Evolutionary conservation across 1,284 basidiomycete genomes (phyloP).

Genomic region (Xerocomus amazonicus): DNA sequence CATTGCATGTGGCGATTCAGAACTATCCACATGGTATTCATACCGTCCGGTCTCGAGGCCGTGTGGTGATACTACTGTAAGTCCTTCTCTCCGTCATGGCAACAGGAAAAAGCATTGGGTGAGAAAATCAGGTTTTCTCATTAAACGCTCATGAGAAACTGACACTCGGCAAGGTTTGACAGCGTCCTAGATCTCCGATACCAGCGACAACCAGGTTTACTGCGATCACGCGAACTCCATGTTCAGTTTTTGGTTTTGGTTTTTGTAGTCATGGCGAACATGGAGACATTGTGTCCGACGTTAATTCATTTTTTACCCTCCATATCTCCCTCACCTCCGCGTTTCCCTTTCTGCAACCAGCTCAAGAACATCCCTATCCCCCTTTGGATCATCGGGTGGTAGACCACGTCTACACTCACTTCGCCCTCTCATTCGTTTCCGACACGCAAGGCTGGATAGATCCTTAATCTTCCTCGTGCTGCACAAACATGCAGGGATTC

Average conservation of each 20-base stretch:
- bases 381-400: conserved; percentile 8
- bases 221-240: background rate
- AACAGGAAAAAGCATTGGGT: background rate
- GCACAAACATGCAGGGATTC: conserved; percentile 13
- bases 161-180: background rate
- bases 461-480: background rate
- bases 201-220: background rate
- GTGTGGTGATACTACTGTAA: no score
- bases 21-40: no score
- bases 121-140: conserved; percentile 1
- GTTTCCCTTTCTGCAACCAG: conserved; percentile 2
- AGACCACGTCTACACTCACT: conserved; percentile 23
- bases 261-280: conserved; percentile 24
- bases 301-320: conserved; percentile 8
- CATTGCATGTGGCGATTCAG: no score
- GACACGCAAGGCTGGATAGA: background rate
- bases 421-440: conserved; percentile 17
- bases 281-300: conserved; percentile 8
- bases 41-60: no score
- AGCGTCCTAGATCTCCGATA: background rate
- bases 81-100: background rate
- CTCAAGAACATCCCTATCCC: background rate
- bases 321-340: conserved; percentile 10
- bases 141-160: background rate
- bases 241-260: background rate